Percentiles rank a stretch among this genome's conserved stretches.
Conservation (phyloP, 2,329 filamentous ascomycete genomes). For the Diaporthe destruens region DNA sequence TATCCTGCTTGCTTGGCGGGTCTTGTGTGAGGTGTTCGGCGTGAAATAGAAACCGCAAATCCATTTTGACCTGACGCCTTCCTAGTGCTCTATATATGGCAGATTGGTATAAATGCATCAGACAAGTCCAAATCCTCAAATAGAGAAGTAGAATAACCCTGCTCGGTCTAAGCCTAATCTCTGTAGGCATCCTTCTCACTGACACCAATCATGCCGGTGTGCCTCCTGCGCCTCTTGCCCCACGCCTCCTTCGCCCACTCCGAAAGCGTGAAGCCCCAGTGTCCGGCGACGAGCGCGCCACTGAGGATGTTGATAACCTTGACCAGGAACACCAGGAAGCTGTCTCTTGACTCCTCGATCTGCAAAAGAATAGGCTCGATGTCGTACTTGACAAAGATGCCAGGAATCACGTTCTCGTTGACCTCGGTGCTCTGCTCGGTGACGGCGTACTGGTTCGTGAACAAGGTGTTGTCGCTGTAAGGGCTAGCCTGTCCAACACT, state of each 20-base stretch:
- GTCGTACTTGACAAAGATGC: conserved; percentile 98
- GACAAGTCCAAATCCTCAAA: not conserved
- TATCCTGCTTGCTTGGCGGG: not conserved
- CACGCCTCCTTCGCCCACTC: conserved; percentile 77
- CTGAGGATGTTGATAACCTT: conserved; percentile 91
- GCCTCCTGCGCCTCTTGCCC: conserved; percentile 62
- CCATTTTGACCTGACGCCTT: conserved; percentile 36
- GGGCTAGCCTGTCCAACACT: conserved; percentile 66
- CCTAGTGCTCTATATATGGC: conserved; percentile 37
- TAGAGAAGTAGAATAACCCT: not conserved
- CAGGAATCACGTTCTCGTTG: conserved; percentile 79
- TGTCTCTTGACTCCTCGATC: conserved; percentile 83
- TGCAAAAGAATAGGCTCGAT: conserved; percentile 94
- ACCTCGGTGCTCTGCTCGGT: conserved; percentile 85
- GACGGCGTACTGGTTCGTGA: conserved; percentile 98
- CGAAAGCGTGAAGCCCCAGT: conserved; percentile 89
- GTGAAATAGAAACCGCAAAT: conserved; percentile 25
- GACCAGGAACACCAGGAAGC: conserved; percentile 80
- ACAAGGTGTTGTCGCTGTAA: conserved; percentile 70
- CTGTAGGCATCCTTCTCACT: conserved; percentile 53
- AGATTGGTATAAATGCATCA: conserved; percentile 35
- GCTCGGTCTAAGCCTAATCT: conserved; percentile 43
- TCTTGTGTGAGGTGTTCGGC: not conserved
- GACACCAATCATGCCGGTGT: conserved; percentile 64
- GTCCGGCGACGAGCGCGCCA: conserved; percentile 91